phyloP scores from a whole-genome alignment of 768 basidiomycete species.

The Gloeopeniophorella convolvens region DNA sequence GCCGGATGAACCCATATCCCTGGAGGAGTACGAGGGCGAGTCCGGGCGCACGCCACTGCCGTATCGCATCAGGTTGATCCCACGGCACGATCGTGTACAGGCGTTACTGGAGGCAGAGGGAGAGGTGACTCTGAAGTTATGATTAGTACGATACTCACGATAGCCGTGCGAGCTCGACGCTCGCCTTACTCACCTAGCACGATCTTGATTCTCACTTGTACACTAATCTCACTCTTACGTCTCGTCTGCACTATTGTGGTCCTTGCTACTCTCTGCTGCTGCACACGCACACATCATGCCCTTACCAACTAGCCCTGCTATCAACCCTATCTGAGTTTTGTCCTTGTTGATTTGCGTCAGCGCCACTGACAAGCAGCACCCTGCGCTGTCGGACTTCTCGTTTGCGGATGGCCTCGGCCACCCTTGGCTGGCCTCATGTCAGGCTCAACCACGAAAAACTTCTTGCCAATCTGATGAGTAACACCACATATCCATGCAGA shows the following conservation, averaged over 20 bases:
- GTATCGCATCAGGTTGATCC: conserved; percentile 29
- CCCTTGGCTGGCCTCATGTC: background rate
- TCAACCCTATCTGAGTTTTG: too few species aligned
- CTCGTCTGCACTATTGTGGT: background rate
- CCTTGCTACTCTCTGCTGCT: too few species aligned
- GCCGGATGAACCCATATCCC: conserved; percentile 37
- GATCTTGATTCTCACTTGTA: background rate
- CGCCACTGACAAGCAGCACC: background rate
- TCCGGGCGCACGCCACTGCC: conserved; percentile 42
- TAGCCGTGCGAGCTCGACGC: background rate
- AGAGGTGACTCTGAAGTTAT: conserved; percentile 14
- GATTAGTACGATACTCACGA: background rate
- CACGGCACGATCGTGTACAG: conserved; percentile 21
- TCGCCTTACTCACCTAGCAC: background rate
- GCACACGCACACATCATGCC: too few species aligned
- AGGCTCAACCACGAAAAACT: background rate
- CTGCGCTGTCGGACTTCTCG: background rate
- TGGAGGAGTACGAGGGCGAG: conserved; percentile 42
- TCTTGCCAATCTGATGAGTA: background rate
- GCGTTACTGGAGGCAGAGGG: conserved; percentile 12
- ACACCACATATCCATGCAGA: background rate
- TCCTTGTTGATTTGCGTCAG: background rate
- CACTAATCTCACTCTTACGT: background rate
- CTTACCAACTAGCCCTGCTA: too few species aligned
- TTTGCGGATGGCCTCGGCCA: background rate